phyloP scores from a whole-genome alignment of 768 basidiomycete species.

The Hygrocybe coccinea region DNA sequence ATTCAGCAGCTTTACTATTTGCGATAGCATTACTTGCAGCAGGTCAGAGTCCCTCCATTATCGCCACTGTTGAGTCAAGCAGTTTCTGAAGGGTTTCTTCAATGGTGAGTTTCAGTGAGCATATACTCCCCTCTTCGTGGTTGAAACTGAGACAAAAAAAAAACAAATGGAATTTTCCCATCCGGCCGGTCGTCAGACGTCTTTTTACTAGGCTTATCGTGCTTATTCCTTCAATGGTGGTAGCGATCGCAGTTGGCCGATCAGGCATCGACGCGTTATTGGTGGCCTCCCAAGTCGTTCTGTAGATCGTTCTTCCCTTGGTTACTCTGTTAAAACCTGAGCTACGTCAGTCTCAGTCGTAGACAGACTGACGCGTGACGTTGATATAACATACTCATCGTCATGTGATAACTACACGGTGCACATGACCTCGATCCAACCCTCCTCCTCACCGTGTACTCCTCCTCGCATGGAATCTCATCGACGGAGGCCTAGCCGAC shows the following conservation, averaged over 20 bases:
- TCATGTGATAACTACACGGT: too few species aligned
- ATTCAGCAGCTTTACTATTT: constrained; percentile 84
- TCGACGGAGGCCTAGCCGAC: too few species aligned
- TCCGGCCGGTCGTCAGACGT: constrained; percentile 70
- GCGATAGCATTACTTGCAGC: constrained; percentile 80
- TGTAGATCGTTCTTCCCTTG: constrained; percentile 82
- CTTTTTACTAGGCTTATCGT: constrained; percentile 76
- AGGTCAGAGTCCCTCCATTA: constrained; percentile 83
- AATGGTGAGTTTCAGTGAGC: constrained; percentile 65
- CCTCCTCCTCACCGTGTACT: too few species aligned
- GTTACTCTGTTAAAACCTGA: too few species aligned
- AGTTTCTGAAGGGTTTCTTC: constrained; percentile 84
- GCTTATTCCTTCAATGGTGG: constrained; percentile 75
- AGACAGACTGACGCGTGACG: too few species aligned
- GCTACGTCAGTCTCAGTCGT: too few species aligned
- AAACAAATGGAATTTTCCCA: constrained; percentile 44
- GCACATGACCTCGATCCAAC: too few species aligned
- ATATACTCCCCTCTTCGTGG: background rate
- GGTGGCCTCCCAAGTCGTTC: constrained; percentile 79
- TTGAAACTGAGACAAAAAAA: constrained; percentile 23
- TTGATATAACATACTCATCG: too few species aligned
- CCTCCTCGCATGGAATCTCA: too few species aligned
- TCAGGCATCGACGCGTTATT: constrained; percentile 71
- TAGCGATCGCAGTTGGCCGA: constrained; percentile 68
- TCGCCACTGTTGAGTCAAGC: constrained; percentile 90